These are phyloP conservation scores for Bryum argenteum DNA, from an alignment of 225 moss, liverwort and hornwort genomes.

Conservation along the genomic window DNA sequence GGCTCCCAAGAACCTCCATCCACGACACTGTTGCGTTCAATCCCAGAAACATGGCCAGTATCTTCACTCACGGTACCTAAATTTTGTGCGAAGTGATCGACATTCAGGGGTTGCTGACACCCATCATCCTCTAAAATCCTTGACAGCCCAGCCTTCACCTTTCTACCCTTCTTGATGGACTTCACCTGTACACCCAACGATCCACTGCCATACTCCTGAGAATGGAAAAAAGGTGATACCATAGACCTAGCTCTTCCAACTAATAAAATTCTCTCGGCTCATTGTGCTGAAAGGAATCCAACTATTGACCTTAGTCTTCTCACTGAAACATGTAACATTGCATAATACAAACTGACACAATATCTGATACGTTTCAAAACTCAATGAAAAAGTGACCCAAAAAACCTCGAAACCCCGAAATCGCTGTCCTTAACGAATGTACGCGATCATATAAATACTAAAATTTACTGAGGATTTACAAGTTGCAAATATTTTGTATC, in stretches of 20 bases:
- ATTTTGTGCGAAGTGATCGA: conserved; percentile 19
- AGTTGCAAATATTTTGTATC: neutral
- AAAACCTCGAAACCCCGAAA: neutral
- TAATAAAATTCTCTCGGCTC: neutral
- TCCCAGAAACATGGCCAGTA: conserved; percentile 8
- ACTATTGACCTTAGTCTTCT: neutral
- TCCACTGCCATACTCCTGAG: neutral
- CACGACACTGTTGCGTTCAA: conserved; percentile 7
- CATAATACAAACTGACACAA: neutral
- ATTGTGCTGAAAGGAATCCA: neutral
- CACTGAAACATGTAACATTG: neutral
- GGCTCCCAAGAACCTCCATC: conserved; percentile 58
- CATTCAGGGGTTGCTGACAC: neutral
- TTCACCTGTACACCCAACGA: conserved; percentile 43
- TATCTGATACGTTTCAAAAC: neutral
- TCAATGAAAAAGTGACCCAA: too few relatives aligned
- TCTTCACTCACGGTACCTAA: neutral
- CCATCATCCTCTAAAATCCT: conserved; percentile 6
- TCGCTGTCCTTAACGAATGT: neutral
- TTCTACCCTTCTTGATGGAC: conserved; percentile 32
- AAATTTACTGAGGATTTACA: neutral
- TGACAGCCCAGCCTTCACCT: conserved; percentile 25
- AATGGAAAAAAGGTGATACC: neutral
- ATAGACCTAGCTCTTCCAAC: neutral
- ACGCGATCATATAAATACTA: neutral